These are phyloP conservation scores for Inga oerstediana DNA, from an alignment of 306 rosid species.

Conservation along the genomic window DNA sequence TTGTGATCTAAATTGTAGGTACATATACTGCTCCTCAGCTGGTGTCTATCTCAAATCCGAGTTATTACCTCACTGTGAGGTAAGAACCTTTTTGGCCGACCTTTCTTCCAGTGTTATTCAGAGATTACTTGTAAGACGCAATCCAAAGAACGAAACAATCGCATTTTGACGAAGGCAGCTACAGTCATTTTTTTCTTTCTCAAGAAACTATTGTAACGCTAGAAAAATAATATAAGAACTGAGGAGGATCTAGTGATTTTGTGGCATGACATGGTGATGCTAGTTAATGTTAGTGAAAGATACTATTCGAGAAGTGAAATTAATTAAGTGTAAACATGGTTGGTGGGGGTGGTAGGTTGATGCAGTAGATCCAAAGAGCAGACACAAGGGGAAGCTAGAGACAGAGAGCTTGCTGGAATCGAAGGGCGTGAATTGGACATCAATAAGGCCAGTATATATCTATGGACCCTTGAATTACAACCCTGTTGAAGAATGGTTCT, in stretches of 20 bases:
- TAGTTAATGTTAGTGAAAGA: neutral
- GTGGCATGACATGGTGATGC: neutral
- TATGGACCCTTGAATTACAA: conserved; percentile 97
- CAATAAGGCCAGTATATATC: conserved; percentile 93
- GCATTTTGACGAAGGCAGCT: neutral
- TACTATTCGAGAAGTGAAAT: neutral
- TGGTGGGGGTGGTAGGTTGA: conserved; percentile 53
- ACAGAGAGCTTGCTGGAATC: conserved; percentile 80
- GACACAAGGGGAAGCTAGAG: conserved; percentile 99
- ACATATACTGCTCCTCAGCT: conserved; percentile 97
- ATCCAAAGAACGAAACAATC: neutral
- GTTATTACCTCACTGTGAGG: conserved; percentile 85
- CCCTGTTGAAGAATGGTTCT: conserved; percentile 99
- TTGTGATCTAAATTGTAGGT: conserved; percentile 56
- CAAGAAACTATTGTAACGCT: neutral
- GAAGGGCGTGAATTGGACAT: conserved; percentile 88
- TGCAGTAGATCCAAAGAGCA: conserved; percentile 98
- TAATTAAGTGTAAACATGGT: neutral
- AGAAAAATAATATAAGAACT: neutral
- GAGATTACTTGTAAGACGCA: neutral
- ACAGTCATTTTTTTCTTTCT: neutral
- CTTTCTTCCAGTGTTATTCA: conserved; percentile 16
- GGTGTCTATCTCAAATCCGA: conserved; percentile 97
- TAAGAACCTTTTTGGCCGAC: conserved; percentile 21
- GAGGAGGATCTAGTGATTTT: neutral